Evolutionary conservation across 2,329 filamentous ascomycete species (phyloP), one percentile per base, ranked within the genome.

Genomic region (Penicillium expansum): DNA sequence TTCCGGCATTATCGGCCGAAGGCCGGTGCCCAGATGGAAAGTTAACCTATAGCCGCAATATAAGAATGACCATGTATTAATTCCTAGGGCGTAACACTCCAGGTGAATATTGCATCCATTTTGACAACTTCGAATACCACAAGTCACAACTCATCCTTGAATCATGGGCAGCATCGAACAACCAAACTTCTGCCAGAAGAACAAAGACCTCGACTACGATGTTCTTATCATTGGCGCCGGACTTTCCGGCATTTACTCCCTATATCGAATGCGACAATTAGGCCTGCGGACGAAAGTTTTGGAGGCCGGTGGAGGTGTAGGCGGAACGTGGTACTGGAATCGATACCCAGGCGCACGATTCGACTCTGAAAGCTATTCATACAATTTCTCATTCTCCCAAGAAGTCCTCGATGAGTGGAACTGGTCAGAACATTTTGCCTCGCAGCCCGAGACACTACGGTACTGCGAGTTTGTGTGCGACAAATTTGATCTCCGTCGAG

Each of bases 281-380:
- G 37, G 35, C 16, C 38, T 58, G 10, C 42, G 10, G 10, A 20
- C 51, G 20, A 53, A 57, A 54, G 55, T 63, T 27, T 35, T 65
- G 4, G 64, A 67, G 20, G 48, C 37, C 8, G 57, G 43, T 2
- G 27, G 39, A 3, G 60, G 58, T 1, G 61, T 66, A 6, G 63
- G 63, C 1, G 66, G 66, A 0, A 67, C 64, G 0, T 81, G 79
- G 70, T 80, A 78, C 58, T 80, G 76, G 75, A 80, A 81, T 50
- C 69, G 76, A 5, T 81, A 81, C 56, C 78, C 79, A 5, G 79
- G 79, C 2, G 59, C 79, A 4, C 71, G 70, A 65, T 86, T 83
- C 66, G 85, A 87, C 62, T 71, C 84, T 1, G 84, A 87, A 69
- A 78, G 77, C 52, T 85, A 81, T 5, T 24, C 30, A 20, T 52